Evolutionary conservation across 192 early-diverging fungal species (phyloP).

Genomic region (Physocladia obscura): DNA sequence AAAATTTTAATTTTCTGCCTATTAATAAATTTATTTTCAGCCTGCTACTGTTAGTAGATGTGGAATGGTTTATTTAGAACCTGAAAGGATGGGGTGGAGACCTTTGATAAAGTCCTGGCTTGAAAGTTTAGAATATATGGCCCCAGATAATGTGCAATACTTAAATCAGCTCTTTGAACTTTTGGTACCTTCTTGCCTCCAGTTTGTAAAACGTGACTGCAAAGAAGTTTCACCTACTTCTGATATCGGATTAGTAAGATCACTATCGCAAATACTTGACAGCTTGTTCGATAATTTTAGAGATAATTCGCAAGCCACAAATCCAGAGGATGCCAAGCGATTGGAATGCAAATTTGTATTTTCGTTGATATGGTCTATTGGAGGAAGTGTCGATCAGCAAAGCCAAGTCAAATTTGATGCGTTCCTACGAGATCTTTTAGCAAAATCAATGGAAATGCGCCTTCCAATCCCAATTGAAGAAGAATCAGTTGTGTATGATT

Average conservation of each 20-base stretch:
- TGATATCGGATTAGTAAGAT: conserved; percentile 62
- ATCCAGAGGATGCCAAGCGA: conserved; percentile 28
- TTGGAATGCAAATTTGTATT: conserved; percentile 54
- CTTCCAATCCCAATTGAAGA: conserved; percentile 39
- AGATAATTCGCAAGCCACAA: conserved; percentile 13
- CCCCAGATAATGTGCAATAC: conserved; percentile 15
- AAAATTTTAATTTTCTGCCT: neutral
- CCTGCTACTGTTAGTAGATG: conserved; percentile 66
- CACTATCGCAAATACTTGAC: conserved; percentile 50
- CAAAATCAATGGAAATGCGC: conserved; percentile 20
- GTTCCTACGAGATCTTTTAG: conserved; percentile 19
- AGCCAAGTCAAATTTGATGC: conserved; percentile 57
- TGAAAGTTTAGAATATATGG: conserved; percentile 40
- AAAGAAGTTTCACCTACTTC: conserved; percentile 61
- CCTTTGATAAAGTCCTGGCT: conserved; percentile 56
- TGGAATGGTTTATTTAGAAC: conserved; percentile 66
- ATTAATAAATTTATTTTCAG: conserved; percentile 20
- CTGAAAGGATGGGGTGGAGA: conserved; percentile 58
- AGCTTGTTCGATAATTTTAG: conserved; percentile 47
- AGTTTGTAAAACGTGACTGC: conserved; percentile 48
- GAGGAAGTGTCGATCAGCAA: conserved; percentile 53
- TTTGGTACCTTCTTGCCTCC: conserved; percentile 44
- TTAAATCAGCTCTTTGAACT: conserved; percentile 47
- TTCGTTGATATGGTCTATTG: conserved; percentile 54
- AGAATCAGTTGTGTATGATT: conserved; percentile 50